Percentiles rank a stretch among this genome's conserved stretches.
Evolutionary conservation across 352 stramenopile genomes (phyloP).

Genomic region (Globisporangium canariense): DNA sequence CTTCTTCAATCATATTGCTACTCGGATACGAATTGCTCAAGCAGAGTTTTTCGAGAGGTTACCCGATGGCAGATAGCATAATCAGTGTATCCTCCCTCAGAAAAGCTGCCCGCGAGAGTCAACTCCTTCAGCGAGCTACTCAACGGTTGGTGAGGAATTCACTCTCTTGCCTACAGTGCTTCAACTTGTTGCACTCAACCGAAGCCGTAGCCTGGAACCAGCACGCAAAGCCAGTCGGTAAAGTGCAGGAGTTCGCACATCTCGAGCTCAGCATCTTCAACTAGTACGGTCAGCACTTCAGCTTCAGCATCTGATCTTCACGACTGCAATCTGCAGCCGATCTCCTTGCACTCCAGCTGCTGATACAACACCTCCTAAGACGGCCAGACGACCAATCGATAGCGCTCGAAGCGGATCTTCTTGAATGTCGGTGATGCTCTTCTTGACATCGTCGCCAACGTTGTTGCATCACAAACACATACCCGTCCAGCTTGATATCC

Average conservation of each 20-base stretch:
- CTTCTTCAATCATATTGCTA: background rate
- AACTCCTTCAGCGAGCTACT: background rate
- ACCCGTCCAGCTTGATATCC: too few relatives aligned
- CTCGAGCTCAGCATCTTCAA: too few relatives aligned
- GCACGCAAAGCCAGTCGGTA: background rate
- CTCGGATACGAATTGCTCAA: background rate
- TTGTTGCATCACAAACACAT: too few relatives aligned
- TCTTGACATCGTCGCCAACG: too few relatives aligned
- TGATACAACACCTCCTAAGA: too few relatives aligned
- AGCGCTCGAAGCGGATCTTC: too few relatives aligned
- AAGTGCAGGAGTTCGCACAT: background rate
- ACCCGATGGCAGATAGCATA: background rate
- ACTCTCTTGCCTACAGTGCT: background rate
- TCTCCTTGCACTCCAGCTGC: too few relatives aligned
- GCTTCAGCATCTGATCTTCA: too few relatives aligned
- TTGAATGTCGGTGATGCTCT: too few relatives aligned
- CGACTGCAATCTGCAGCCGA: too few relatives aligned
- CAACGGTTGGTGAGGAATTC: background rate
- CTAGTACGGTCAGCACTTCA: too few relatives aligned
- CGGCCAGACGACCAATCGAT: too few relatives aligned
- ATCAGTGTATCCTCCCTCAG: background rate
- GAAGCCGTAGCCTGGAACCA: constrained; percentile 2
- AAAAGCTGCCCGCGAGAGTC: background rate
- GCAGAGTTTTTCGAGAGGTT: background rate
- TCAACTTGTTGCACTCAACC: background rate